A percentile compares a stretch with the other conserved stretches of the same genome.
phyloP scores from a whole-genome alignment of 2,329 filamentous ascomycete species.

The Furcasterigmium sp. region DNA sequence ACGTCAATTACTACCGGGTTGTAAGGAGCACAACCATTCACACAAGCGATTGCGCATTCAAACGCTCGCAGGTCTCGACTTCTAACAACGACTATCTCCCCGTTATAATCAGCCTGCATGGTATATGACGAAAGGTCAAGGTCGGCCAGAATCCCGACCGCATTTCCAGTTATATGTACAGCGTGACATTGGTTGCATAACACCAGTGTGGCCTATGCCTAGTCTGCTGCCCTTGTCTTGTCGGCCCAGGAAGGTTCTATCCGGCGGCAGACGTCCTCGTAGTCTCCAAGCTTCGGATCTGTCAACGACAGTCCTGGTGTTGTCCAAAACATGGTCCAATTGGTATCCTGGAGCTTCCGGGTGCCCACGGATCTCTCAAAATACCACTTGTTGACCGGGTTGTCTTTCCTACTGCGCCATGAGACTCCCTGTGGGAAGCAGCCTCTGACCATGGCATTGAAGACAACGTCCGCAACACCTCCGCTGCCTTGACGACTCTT shows the following conservation, averaged over 20 bases:
- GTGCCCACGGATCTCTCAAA: constrained; percentile 85
- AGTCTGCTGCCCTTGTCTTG: constrained; percentile 30
- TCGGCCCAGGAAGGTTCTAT: constrained; percentile 62
- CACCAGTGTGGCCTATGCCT: too few species aligned
- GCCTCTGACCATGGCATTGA: constrained; percentile 87
- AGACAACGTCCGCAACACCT: constrained; percentile 92
- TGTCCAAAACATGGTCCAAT: constrained; percentile 99
- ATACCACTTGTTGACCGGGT: constrained; percentile 99
- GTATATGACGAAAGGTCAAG: too few species aligned
- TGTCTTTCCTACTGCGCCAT: constrained; percentile 85
- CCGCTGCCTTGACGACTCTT: constrained; percentile 83
- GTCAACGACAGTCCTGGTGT: constrained; percentile 59
- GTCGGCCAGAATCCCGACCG: too few species aligned
- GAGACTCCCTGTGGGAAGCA: constrained; percentile 88
- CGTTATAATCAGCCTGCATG: too few species aligned
- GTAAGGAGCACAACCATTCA: too few species aligned
- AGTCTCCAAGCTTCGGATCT: constrained; percentile 55
- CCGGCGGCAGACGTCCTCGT: constrained; percentile 67
- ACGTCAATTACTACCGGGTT: too few species aligned
- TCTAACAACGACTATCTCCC: too few species aligned
- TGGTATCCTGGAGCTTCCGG: constrained; percentile 72
- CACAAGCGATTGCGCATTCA: too few species aligned
- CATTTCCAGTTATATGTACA: too few species aligned
- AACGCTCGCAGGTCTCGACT: too few species aligned
- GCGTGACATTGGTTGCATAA: too few species aligned